Base-by-base conservation (phyloP, 306 rosid genomes). In the Benincasa hispida region DNA sequence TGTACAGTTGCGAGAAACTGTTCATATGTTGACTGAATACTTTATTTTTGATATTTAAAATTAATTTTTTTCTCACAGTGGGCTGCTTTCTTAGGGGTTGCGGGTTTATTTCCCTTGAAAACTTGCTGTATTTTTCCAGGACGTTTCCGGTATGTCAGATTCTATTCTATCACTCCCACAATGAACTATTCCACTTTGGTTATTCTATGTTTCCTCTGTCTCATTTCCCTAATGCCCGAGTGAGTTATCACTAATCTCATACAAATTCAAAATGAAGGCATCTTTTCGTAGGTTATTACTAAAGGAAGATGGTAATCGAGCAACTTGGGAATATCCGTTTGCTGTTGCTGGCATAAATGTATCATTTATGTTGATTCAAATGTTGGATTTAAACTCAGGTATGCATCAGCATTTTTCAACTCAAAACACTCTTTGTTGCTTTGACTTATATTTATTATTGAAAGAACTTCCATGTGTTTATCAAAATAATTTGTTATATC, bases 271-370 rank as follows among this genome's bases (percentile, higher is more conserved):
- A 86, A 88, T 87, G 93, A 89, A 94, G 99, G 96, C 86, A 79
- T 92, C 96, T 86, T 94, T 94, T 77, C 95, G 83, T 82, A 92
- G 91, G 94, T 82, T 94, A 81, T 79, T 94, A 84, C 77, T 82
- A 68, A 94, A 94, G 90, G 86, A 87, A 88, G 99, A 68, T 3
- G 99, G 99, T 70, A 63, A 78, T 0, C 88, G 97, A 76, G 96
- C 96, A 68, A 87, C 85, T n/a, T 94, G 96, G 96, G 99, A 94
- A 80, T 94, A 94, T 80, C 99, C 99, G 22, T 94, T 94, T 80
- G 96, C 97, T 70, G 99, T 85, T 81, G 99, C 99, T 32, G 99
- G 99, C 83, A 87, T 92, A 57, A 94, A 94, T 63, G 79, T 94
- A 74, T 86, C 99, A 32, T 92, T 83, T 82, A 94, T 94, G 99